Evolutionary conservation across 2,329 filamentous ascomycete species (phyloP).

Genomic region (Sporothrix humicola): DNA sequence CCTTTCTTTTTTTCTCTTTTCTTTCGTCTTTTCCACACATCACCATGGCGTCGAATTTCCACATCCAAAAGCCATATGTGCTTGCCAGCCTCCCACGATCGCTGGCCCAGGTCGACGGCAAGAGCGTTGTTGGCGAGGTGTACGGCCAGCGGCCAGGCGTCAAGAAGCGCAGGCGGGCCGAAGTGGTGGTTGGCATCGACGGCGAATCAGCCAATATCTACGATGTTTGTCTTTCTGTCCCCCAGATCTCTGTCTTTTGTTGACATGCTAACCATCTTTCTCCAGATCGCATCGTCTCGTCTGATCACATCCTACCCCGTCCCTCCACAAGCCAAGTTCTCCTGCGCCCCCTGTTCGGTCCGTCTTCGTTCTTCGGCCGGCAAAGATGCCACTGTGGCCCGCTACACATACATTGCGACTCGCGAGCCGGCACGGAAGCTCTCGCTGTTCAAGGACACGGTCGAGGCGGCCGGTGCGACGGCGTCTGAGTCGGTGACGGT

Average conservation of each 20-base stretch:
- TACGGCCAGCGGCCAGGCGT: conserved; percentile 61
- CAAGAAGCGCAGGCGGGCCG: conserved; percentile 67
- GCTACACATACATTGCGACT: conserved; percentile 68
- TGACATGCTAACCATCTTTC: conserved; percentile 26
- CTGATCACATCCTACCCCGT: conserved; percentile 71
- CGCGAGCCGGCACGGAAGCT: conserved; percentile 57
- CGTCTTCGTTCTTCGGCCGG: conserved; percentile 56
- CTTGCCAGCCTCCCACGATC: conserved; percentile 65
- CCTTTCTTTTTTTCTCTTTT: neutral
- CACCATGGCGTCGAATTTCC: conserved; percentile 63
- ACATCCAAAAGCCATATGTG: conserved; percentile 68
- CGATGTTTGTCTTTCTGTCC: conserved; percentile 56
- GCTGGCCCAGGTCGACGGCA: conserved; percentile 57
- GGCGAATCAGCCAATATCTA: conserved; percentile 70
- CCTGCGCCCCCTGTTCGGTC: conserved; percentile 65
- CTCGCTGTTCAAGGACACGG: conserved; percentile 64
- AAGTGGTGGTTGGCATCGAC: conserved; percentile 66
- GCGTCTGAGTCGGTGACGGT: conserved; percentile 55
- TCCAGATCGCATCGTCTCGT: conserved; percentile 64
- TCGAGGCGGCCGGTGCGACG: conserved; percentile 58
- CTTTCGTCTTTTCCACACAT: neutral
- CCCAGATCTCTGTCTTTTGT: neutral
- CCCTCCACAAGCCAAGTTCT: conserved; percentile 67
- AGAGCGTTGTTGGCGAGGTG: conserved; percentile 65
- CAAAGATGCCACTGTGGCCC: conserved; percentile 52